Conservation (phyloP, 345 rosid genomes). For the Raphanus raphanistrum region DNA sequence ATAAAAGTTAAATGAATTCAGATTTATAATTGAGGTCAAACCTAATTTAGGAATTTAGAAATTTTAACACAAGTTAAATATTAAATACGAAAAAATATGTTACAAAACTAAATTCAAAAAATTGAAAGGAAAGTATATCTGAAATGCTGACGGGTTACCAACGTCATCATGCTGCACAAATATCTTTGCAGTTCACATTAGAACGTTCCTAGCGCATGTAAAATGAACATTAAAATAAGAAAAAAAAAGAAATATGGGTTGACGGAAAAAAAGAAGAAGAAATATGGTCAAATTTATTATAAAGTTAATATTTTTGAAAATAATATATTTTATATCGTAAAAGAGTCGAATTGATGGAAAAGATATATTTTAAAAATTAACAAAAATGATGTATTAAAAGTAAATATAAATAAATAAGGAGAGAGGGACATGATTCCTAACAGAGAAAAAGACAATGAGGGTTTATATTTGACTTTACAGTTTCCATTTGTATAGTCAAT, state of each 20-base stretch:
- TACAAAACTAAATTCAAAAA: neutral
- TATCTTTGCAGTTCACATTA: conserved; percentile 11
- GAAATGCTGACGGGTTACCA: conserved; percentile 14
- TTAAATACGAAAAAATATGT: neutral
- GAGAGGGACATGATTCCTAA: neutral
- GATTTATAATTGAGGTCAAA: neutral
- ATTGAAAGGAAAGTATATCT: neutral
- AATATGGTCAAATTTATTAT: neutral
- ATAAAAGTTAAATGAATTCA: neutral
- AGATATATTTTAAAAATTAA: neutral
- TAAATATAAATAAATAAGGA: neutral
- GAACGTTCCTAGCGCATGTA: conserved; percentile 21
- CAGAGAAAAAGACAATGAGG: conserved; percentile 21
- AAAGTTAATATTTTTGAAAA: neutral
- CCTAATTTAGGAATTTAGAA: neutral
- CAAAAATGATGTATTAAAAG: neutral
- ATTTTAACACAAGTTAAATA: neutral
- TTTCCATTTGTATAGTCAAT: conserved; percentile 11
- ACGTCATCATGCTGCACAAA: conserved; percentile 22
- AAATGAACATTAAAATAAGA: neutral
- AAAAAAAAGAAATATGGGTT: neutral
- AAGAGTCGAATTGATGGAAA: conserved; percentile 2
- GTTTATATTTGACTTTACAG: conserved; percentile 10
- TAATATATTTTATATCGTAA: neutral
- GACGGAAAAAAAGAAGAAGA: neutral